Base-by-base conservation (phyloP, 768 basidiomycete species). In the Sarcodon sp. region DNA sequence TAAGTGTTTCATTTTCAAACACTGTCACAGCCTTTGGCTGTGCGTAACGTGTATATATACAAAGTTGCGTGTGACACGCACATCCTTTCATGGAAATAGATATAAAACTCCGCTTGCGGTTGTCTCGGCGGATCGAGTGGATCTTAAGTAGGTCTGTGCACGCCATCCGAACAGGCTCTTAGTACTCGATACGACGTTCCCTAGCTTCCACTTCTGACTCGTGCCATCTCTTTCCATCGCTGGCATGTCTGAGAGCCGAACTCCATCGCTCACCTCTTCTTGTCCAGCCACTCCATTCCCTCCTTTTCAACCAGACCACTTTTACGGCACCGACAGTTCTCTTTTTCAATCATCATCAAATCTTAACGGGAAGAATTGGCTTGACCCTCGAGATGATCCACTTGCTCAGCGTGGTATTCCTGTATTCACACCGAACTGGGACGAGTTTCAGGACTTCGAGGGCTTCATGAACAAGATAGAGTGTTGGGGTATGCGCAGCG, bases 381-480 rank as follows among this genome's bases (percentile, higher is more conserved):
- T 88, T 33, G 75, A 79, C 54, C 88, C 88, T n/a, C 70, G 71
- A 31, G 85, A 88, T 57, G 88, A 90, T 68, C 85, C 79, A 21
- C 59, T 80, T 31, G 87, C 87, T 0, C 76, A 81, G 56, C 83
- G 87, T 44, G 96, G 94, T 35, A 94, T 98, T 43, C 96, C 94
- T 5, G 91, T 99, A 9, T 99, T 99, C 74, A 85, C 80, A 60
- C 96, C 96, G 7, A 79, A 85, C 1, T 84, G 93, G 79, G 82
- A 83, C 45, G 90, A 98, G 57, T 96, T 96, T 56, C 62, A 70
- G 52, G 87, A 92, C 64, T 98, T 97, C 63, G 94, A 99, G 59
- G 81, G 60, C 9, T 98, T 89, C 62, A 83, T 96, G 76, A 81
- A 77, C 53, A 77, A 66, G 51, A 74, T 98, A 41, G 90, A 93